Evolutionary conservation across 2,329 filamentous ascomycete species (phyloP).

Genomic region (Mycogone perniciosa): DNA sequence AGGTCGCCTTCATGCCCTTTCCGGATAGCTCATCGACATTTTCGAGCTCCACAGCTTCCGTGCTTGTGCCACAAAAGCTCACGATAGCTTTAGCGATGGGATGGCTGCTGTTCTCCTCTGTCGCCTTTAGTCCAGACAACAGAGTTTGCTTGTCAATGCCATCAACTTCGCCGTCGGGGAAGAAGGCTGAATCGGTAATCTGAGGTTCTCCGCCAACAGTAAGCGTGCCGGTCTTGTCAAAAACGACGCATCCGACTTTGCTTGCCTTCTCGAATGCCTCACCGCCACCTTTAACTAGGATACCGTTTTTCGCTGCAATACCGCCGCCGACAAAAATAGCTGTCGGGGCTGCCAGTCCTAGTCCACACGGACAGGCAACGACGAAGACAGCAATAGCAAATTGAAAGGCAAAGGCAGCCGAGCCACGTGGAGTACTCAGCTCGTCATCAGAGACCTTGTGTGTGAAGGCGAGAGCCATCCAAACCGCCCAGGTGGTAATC

Average conservation of each 20-base stretch:
- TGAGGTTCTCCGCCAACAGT: slow-evolving; percentile 66
- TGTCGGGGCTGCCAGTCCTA: slow-evolving; percentile 79
- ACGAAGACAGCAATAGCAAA: slow-evolving; percentile 86
- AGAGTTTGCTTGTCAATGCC: slow-evolving; percentile 27
- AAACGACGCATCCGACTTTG: slow-evolving; percentile 69
- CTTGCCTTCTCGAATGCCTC: slow-evolving; percentile 83
- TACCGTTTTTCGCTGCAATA: slow-evolving; percentile 70
- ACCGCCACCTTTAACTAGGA: slow-evolving; percentile 76
- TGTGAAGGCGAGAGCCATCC: slow-evolving; percentile 58
- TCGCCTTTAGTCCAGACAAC: slow-evolving; percentile 48
- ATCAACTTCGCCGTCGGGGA: slow-evolving; percentile 23
- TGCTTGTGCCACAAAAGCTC: slow-evolving; percentile 46
- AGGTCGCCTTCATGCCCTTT: slow-evolving; percentile 59
- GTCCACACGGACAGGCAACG: slow-evolving; percentile 77
- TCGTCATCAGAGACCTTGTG: slow-evolving; percentile 52
- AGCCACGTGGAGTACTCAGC: slow-evolving; percentile 53
- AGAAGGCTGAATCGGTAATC: slow-evolving; percentile 51
- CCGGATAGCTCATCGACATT: slow-evolving; percentile 62
- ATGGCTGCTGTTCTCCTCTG: slow-evolving; percentile 69
- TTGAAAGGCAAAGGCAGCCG: slow-evolving; percentile 67
- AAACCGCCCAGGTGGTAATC: slow-evolving; percentile 63
- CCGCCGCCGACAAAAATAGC: slow-evolving; percentile 79
- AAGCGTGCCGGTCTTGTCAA: slow-evolving; percentile 84
- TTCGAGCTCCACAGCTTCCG: slow-evolving; percentile 28
- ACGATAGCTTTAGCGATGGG: slow-evolving; percentile 67